These are phyloP conservation scores for Coemansia sp. DNA, from an alignment of 192 early-diverging fungal genomes.

Conservation along the genomic window DNA sequence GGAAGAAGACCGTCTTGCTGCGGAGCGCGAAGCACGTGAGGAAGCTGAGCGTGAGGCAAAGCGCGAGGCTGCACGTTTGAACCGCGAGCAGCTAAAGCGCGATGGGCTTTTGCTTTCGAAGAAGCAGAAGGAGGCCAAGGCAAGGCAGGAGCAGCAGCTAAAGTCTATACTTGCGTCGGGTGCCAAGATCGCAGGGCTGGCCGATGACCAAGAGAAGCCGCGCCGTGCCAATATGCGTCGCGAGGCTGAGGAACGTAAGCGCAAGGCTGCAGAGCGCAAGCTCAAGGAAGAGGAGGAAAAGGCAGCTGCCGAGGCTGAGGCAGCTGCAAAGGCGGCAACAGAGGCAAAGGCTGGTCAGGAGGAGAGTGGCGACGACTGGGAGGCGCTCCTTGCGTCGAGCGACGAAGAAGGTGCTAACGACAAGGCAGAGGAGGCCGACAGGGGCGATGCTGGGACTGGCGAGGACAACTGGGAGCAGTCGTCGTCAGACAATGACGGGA, in stretches of 20 bases:
- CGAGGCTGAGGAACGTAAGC: slow-evolving; percentile 51
- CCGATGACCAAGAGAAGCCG: slow-evolving; percentile 18
- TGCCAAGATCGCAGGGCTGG: slow-evolving; percentile 66
- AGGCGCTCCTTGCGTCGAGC: slow-evolving; percentile 39
- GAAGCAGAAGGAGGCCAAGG: slow-evolving; percentile 86
- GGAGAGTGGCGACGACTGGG: slow-evolving; percentile 44
- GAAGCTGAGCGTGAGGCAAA: slow-evolving; percentile 74
- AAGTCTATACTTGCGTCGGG: slow-evolving; percentile 80
- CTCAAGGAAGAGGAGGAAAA: slow-evolving; percentile 59
- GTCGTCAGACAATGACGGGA: slow-evolving; percentile 53
- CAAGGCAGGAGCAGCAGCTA: slow-evolving; percentile 66
- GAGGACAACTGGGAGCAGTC: slow-evolving; percentile 53
- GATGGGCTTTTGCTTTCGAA: slow-evolving; percentile 93
- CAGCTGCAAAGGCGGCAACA: slow-evolving; percentile 62
- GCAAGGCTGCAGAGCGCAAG: slow-evolving; percentile 40
- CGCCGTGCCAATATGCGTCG: slow-evolving; percentile 16
- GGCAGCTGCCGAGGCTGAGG: slow-evolving; percentile 66
- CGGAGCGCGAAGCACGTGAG: slow-evolving; percentile 69
- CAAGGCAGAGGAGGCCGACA: slow-evolving; percentile 34
- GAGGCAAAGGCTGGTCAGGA: slow-evolving; percentile 59
- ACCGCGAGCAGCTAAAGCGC: slow-evolving; percentile 88
- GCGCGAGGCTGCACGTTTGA: slow-evolving; percentile 75
- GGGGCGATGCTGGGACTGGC: neutral
- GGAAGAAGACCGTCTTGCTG: slow-evolving; percentile 67
- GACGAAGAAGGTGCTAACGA: slow-evolving; percentile 56